A percentile compares a stretch with the other conserved stretches of the same genome.
Evolutionary conservation across 345 rosid species (phyloP).

Genomic region (Atalantia buxifolia): DNA sequence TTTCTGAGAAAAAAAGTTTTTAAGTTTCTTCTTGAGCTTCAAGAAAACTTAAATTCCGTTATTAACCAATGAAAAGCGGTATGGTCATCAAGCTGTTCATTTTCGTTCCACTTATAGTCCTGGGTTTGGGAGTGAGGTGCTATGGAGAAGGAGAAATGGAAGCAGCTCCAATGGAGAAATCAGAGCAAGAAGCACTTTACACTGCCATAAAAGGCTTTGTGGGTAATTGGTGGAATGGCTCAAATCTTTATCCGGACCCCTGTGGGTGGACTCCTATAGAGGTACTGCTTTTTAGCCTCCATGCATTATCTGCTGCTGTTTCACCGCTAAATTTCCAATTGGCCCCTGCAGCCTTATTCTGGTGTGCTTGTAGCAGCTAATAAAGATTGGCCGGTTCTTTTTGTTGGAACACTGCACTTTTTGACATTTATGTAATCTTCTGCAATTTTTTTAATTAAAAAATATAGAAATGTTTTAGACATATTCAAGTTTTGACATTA

Average conservation of each 20-base stretch:
- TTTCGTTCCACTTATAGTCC: conserved; percentile 35
- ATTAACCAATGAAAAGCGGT: conserved; percentile 15
- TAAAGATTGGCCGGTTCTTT: not conserved
- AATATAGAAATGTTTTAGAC: not conserved
- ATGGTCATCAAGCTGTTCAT: conserved; percentile 7
- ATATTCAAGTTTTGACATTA: not conserved
- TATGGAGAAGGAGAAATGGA: conserved; percentile 39
- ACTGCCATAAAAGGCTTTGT: conserved; percentile 80
- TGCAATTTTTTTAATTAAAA: not conserved
- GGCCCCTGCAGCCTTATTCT: not conserved
- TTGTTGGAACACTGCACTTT: not conserved
- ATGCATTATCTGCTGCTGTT: conserved; percentile 6
- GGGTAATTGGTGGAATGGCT: conserved; percentile 88
- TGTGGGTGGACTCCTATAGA: conserved; percentile 98
- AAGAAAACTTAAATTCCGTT: not conserved
- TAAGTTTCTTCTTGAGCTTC: not conserved
- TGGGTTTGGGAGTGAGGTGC: conserved; percentile 36
- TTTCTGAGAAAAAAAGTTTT: not conserved
- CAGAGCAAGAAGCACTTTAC: conserved; percentile 67
- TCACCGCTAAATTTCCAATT: conserved; percentile 10
- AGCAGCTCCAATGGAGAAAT: conserved; percentile 71
- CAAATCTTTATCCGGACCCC: conserved; percentile 91
- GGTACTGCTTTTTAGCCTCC: conserved; percentile 32
- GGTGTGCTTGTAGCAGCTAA: not conserved
- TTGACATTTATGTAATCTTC: not conserved